Conservation (phyloP, 441 rosid genomes). For the Breynia disticha region DNA sequence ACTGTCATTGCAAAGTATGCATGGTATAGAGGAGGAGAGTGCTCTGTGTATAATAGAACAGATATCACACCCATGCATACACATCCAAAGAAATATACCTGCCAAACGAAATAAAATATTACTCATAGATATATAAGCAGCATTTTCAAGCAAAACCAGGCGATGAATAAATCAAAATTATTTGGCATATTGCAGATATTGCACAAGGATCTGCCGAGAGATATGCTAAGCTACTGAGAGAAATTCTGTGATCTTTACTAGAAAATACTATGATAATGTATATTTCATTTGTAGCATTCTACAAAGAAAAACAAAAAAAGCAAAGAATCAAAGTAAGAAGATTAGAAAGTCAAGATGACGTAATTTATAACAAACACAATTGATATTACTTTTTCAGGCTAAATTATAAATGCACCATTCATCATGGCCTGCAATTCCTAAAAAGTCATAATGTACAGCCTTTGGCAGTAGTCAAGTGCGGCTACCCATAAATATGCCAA, state of each 20-base stretch:
- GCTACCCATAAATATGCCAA: not conserved
- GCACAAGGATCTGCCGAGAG: not conserved
- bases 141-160: conserved; percentile 1
- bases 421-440: too few relatives aligned
- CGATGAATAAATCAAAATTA: not conserved
- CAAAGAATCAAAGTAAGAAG: too few relatives aligned
- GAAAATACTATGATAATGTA: too few relatives aligned
- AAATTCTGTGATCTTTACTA: too few relatives aligned
- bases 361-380: too few relatives aligned
- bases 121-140: not conserved
- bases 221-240: too few relatives aligned
- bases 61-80: conserved; percentile 51
- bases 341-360: too few relatives aligned
- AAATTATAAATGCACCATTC: too few relatives aligned
- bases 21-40: conserved; percentile 86
- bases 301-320: too few relatives aligned
- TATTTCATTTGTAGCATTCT: too few relatives aligned
- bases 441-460: not conserved
- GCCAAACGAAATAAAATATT: conserved; percentile 22
- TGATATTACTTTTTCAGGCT: too few relatives aligned
- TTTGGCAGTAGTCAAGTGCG: too few relatives aligned
- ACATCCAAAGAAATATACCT: conserved; percentile 57
- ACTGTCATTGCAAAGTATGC: conserved; percentile 77
- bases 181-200: not conserved
- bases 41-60: conserved; percentile 48